Percentiles rank a stretch among this genome's conserved stretches.
These are phyloP conservation scores for Serendipita sp. DNA, from an alignment of 1,284 basidiomycete species.

Conservation along the genomic window DNA sequence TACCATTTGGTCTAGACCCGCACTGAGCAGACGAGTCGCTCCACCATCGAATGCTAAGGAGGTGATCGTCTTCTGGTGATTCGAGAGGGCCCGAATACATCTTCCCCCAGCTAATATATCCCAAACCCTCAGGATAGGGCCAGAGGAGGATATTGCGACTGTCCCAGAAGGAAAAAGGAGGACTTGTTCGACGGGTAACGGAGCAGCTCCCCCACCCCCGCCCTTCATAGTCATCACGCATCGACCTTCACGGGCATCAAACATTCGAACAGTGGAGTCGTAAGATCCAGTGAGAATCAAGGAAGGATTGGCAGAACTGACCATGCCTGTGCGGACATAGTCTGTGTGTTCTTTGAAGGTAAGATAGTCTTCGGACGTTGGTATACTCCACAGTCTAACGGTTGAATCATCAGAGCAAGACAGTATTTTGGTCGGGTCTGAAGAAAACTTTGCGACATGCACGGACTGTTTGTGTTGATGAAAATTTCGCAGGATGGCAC, in stretches of 20 bases:
- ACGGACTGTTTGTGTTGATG: constrained; percentile 91
- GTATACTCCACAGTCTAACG: constrained; percentile 88
- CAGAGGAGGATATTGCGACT: constrained; percentile 73
- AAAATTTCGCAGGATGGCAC: constrained; percentile 86
- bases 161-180: constrained; percentile 88
- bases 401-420: constrained; percentile 96
- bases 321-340: constrained; percentile 87
- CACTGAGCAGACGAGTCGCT: constrained; percentile 72
- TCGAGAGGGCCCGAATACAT: constrained; percentile 78
- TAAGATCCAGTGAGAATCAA: constrained; percentile 89
- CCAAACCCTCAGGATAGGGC: constrained; percentile 90
- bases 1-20: constrained; percentile 90
- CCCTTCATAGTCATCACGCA: constrained; percentile 75
- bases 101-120: constrained; percentile 86
- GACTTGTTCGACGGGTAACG: constrained; percentile 82
- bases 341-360: constrained; percentile 82
- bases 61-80: constrained; percentile 97
- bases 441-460: constrained; percentile 86
- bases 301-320: constrained; percentile 71
- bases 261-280: constrained; percentile 81
- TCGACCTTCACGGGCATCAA: constrained; percentile 70
- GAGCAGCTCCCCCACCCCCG: constrained; percentile 28
- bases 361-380: constrained; percentile 67
- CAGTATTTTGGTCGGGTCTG: constrained; percentile 68
- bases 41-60: constrained; percentile 68